Evolutionary conservation across 345 rosid genomes (phyloP), one percentile per base, ranked within the genome.

Genomic region (Carallia brachiata): DNA sequence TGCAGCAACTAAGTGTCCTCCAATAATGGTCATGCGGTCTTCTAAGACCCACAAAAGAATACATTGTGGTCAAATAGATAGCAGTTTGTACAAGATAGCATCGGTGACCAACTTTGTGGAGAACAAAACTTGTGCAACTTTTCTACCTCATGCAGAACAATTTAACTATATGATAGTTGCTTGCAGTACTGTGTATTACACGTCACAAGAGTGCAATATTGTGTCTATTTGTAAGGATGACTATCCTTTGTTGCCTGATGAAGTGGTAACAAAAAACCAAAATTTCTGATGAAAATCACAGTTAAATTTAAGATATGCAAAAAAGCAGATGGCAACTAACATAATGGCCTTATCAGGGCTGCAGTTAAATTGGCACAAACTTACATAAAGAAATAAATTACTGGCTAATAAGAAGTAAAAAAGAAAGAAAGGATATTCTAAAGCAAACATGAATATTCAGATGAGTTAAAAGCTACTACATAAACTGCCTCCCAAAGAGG

Each of bases 21-120:
- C 90, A 53, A 90, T 80, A 76, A 92, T 74, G 80, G 74, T 77
- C 81, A 88, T 71, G 32, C 89, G 91, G 71, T 85, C 91, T 91
- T 87, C 85, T 81, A 80, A 84, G 82, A 52, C 62, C 73, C 62
- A 66, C 27, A 64, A 44, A 74, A 60, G 23, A 12, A 64, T 8
- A 18, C 36, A 23, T 44, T 69, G 67, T 55, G 40, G 40, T 36
- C 16, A 16, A 67, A 73, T 5, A 7, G 40, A 31, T 32, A 48
- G n/a, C 65, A 48, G 39, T 6, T 15, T 7, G 37, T 2, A 8
- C 59, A 23, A 16, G 31, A 55, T 4, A 13, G 59, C 7, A 55
- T 18, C 9, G 13, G 59, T 55, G 59, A 55, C 23, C 30, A 55
- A 55, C 30, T 16, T 12, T 1, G 13, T 40, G 59, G 34, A 67